These are phyloP conservation scores for Leishmania aethiopica DNA, from an alignment of 208 protist species.

Conservation along the genomic window DNA sequence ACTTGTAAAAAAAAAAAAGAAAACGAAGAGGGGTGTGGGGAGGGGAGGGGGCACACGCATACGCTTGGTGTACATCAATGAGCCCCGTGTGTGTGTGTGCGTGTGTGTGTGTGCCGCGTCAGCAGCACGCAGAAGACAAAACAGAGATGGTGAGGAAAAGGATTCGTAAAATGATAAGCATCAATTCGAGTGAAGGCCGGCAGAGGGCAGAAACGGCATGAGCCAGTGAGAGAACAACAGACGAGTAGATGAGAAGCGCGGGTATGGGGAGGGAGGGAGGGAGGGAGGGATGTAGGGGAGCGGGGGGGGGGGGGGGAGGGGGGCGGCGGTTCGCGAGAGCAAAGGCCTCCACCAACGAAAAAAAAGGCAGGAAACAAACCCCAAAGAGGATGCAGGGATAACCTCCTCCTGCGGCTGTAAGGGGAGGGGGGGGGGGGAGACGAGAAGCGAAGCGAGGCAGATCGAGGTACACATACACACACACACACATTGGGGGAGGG, in stretches of 20 bases:
- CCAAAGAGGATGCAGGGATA: too few species aligned
- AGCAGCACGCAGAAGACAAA: not conserved
- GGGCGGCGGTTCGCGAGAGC: too few species aligned
- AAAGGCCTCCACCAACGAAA: not conserved
- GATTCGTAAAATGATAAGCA: too few species aligned
- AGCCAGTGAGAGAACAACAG: too few species aligned
- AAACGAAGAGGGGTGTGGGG: too few species aligned
- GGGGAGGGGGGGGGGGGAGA: not conserved
- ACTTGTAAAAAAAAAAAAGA: not conserved
- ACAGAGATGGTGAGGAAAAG: not conserved
- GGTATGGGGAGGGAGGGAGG: too few species aligned
- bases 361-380: not conserved
- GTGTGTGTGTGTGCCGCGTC: not conserved
- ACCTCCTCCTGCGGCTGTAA: too few species aligned
- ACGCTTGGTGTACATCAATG: not conserved
- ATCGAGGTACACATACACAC: not conserved
- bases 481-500: not conserved
- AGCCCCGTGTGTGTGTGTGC: not conserved
- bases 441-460: not conserved
- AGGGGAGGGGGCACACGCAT: not conserved
- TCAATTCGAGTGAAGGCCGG: not conserved
- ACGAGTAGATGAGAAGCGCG: too few species aligned
- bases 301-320: too few species aligned
- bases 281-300: rapidly evolving
- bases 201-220: not conserved